Conservation (phyloP, 306 rosid species). For the Castanea crenata region DNA sequence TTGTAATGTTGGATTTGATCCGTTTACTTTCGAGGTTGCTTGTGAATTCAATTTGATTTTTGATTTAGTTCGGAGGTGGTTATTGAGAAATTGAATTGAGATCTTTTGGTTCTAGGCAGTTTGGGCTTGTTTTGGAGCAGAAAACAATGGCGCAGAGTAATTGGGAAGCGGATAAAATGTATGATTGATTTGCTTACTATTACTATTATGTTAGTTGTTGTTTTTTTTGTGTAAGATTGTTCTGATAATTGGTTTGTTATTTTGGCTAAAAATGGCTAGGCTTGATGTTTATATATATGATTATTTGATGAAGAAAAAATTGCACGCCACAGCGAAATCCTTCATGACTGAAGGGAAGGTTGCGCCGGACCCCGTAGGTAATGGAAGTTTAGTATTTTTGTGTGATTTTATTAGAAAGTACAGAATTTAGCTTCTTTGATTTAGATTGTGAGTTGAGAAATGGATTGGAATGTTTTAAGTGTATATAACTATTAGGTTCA, state of each 20-base stretch:
- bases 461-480: neutral
- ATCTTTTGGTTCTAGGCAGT: conserved; percentile 29
- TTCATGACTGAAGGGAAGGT: conserved; percentile 97
- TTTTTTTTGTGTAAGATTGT: neutral
- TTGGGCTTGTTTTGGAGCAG: conserved; percentile 20
- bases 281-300: conserved; percentile 96
- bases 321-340: conserved; percentile 86
- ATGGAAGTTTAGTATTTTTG: conserved; percentile 20
- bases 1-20: conserved; percentile 35
- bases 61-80: neutral
- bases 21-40: conserved; percentile 11
- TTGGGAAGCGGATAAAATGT: conserved; percentile 99
- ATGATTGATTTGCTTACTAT: neutral
- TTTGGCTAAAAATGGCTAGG: conserved; percentile 41
- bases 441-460: neutral
- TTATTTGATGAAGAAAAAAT: conserved; percentile 87
- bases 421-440: neutral
- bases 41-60: neutral
- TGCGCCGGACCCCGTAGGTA: conserved; percentile 94
- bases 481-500: conserved; percentile 12
- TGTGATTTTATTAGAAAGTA: neutral
- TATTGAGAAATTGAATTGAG: conserved; percentile 17
- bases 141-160: conserved; percentile 79
- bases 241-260: neutral
- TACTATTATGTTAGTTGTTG: neutral